Evolutionary conservation across 148 eudicot genomes (phyloP).

Genomic region (Silene conica): DNA sequence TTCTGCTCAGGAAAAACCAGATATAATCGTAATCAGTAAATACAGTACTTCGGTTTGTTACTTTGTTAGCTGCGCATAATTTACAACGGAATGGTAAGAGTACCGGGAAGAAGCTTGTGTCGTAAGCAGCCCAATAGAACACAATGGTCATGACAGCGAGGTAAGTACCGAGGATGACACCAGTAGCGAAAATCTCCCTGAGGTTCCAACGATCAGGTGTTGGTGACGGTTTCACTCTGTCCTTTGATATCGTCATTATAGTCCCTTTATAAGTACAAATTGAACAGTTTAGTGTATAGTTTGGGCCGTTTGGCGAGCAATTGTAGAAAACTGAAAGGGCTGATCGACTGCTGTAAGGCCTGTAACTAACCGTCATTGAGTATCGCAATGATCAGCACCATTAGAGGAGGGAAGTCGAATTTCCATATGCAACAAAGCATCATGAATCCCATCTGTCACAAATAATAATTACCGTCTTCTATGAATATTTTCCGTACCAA

Average conservation of each 20-base stretch:
- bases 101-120: slow-evolving; percentile 65
- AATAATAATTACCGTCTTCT: neutral
- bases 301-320: too few species aligned
- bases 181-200: slow-evolving; percentile 74
- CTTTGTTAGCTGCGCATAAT: neutral
- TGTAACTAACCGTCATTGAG: slow-evolving; percentile 66
- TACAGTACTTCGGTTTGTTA: neutral
- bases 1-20: slow-evolving; percentile 29
- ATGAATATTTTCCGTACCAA: neutral
- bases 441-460: slow-evolving; percentile 72
- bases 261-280: slow-evolving; percentile 42
- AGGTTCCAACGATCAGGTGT: slow-evolving; percentile 87
- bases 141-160: slow-evolving; percentile 69
- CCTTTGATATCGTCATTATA: slow-evolving; percentile 90
- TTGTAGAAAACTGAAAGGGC: neutral
- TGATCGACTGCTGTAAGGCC: neutral
- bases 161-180: slow-evolving; percentile 59
- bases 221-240: slow-evolving; percentile 85
- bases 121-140: slow-evolving; percentile 57
- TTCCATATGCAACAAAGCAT: slow-evolving; percentile 57
- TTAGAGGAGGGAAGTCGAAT: slow-evolving; percentile 79
- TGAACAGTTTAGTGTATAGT: neutral
- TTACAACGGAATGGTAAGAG: neutral
- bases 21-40: neutral
- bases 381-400: slow-evolving; percentile 81